Conservation (phyloP, 2,329 filamentous ascomycete genomes). For the Fragosphaeria purpurea region DNA sequence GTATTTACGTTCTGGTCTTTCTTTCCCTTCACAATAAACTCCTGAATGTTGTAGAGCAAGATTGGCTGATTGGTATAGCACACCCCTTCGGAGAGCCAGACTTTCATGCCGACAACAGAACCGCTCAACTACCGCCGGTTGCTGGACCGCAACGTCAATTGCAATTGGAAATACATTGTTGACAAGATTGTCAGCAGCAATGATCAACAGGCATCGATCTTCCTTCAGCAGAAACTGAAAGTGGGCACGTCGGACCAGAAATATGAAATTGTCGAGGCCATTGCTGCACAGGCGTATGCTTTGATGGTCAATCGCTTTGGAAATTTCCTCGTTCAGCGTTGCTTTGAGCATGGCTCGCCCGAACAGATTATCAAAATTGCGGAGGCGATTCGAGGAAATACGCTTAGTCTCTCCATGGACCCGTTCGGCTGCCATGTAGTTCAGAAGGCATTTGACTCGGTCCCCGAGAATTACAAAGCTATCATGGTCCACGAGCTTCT, state of each 20-base stretch:
- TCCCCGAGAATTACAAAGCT: conserved; percentile 94
- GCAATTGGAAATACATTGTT: conserved; percentile 99
- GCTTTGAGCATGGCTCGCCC: conserved; percentile 93
- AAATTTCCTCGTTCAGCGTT: conserved; percentile 96
- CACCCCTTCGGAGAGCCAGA: conserved; percentile 46
- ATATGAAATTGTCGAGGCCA: conserved; percentile 92
- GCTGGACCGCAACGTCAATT: conserved; percentile 89
- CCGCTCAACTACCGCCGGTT: conserved; percentile 93
- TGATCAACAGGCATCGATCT: conserved; percentile 97
- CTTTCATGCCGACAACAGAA: conserved; percentile 78
- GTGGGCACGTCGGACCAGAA: conserved; percentile 92
- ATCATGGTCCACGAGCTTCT: conserved; percentile 98
- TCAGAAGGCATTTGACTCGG: conserved; percentile 96
- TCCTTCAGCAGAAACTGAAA: conserved; percentile 97
- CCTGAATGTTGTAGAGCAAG: neutral
- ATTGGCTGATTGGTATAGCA: neutral
- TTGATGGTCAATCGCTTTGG: conserved; percentile 98
- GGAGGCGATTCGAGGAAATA: conserved; percentile 86
- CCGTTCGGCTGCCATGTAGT: conserved; percentile 97
- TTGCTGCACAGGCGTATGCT: conserved; percentile 87
- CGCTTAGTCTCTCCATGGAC: conserved; percentile 92
- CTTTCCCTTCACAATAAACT: conserved; percentile 13
- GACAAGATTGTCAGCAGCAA: conserved; percentile 99
- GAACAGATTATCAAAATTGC: conserved; percentile 95
- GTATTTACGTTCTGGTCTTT: conserved; percentile 25